Base-by-base conservation (phyloP, 129 eudicot species). In the Chrysanthemum lavandulifolium region DNA sequence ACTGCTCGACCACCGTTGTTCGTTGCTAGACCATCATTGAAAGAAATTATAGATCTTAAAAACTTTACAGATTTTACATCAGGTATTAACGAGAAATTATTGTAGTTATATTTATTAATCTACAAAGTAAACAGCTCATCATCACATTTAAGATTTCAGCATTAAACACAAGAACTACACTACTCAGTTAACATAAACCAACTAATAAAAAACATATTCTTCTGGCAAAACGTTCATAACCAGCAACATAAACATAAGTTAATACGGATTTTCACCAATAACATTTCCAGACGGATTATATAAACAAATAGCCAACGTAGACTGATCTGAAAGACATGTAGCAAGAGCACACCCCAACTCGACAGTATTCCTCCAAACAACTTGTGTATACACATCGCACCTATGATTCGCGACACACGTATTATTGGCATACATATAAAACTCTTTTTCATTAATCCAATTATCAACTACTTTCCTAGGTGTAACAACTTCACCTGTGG, bases 211-310 rank as follows among this genome's bases (percentile, higher is more conserved):
- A 23, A 23, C 25, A 23, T 23, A 23, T 23, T 23, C 25, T 23
- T 23, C 25, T 23, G 25, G 25, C 25, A 23, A 23, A 23, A 23
- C 25, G 25, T 23, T 23, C 25, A 23, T 23, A 23, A 23, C 25
- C 25, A 23, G 25, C 25, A 23, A 23, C 25, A 23, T 62, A 77
- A 77, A 25, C 64, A 36, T 62, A 77, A 23, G 23, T 51, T 6
- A 43, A 13, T 92, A 92, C 12, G 98, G 98, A 23, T 76, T 89
- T 79, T 89, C 98, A 14, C 96, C 98, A 8, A 85, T 79, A 21
- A 92, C 81, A 78, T 92, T 92, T 16, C 98, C 98, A 2, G 98
- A 96, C 8, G 98, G 98, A 78, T 92, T 80, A 80, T 92, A 92
- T 55, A 84, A 87, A 68, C 98, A 92, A 21, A 92, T 76, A 16